Conservation (phyloP, 257 asterid genomes). For the Fraxinus quadrangulata region DNA sequence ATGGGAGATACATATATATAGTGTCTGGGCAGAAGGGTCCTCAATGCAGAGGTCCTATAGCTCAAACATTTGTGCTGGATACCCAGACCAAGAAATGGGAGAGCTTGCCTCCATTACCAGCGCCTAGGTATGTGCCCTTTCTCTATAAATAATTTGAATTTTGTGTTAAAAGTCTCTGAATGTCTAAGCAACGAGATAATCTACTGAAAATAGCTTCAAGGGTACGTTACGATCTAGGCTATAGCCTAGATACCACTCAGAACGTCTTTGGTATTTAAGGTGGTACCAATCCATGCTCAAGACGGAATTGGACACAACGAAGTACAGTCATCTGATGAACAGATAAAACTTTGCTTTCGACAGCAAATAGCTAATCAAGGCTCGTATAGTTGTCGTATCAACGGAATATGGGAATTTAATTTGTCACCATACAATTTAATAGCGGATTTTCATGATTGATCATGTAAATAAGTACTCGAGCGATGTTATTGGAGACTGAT, state of each 20-base stretch:
- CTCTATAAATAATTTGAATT: background rate
- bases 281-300: background rate
- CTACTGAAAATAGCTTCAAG: background rate
- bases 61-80: conserved; percentile 61
- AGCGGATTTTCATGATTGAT: background rate
- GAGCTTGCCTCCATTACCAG: conserved; percentile 62
- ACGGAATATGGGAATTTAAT: background rate
- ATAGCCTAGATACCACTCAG: background rate
- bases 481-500: background rate
- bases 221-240: background rate
- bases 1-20: conserved; percentile 69
- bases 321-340: background rate
- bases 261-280: background rate
- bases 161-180: background rate
- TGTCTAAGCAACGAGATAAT: background rate
- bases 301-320: background rate
- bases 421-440: background rate
- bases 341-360: background rate
- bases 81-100: conserved; percentile 56
- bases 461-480: background rate
- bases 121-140: conserved; percentile 54
- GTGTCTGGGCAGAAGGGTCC: conserved; percentile 74
- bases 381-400: background rate
- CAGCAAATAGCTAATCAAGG: background rate
- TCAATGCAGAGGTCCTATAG: conserved; percentile 59